phyloP scores from a whole-genome alignment of 768 basidiomycete species.

The Cyclocybe cylindracea region DNA sequence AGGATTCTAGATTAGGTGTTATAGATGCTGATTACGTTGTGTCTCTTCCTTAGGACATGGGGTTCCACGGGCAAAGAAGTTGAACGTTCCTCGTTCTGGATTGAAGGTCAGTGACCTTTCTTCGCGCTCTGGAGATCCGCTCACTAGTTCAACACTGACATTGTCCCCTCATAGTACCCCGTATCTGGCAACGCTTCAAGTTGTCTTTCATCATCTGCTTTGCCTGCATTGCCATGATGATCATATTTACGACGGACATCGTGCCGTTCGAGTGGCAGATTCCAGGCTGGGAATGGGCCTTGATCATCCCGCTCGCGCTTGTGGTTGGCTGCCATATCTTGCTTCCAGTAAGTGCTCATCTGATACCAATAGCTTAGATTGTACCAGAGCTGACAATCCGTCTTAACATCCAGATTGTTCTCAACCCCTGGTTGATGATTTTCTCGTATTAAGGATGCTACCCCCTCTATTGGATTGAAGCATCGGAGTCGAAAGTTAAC shows the following conservation, averaged over 20 bases:
- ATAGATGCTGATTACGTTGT: slow-evolving; percentile 2
- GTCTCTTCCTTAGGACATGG: slow-evolving; percentile 43
- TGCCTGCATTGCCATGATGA: slow-evolving; percentile 56
- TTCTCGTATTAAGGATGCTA: slow-evolving; percentile 52
- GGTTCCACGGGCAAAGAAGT: slow-evolving; percentile 76
- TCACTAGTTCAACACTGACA: background rate
- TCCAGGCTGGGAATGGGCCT: slow-evolving; percentile 62
- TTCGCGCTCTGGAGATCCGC: background rate
- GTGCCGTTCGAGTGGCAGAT: slow-evolving; percentile 73
- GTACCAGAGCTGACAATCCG: slow-evolving; percentile 4
- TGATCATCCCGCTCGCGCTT: slow-evolving; percentile 72
- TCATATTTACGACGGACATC: slow-evolving; percentile 53
- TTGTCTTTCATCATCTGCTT: slow-evolving; percentile 67
- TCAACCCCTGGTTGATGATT: slow-evolving; percentile 88
- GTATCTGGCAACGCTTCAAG: slow-evolving; percentile 82
- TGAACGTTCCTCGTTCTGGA: slow-evolving; percentile 85
- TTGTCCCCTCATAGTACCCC: slow-evolving; percentile 50
- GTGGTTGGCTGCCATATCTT: slow-evolving; percentile 70
- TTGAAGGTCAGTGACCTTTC: slow-evolving; percentile 47
- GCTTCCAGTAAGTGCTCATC: slow-evolving; percentile 57
- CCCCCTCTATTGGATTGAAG: background rate
- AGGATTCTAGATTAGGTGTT: background rate
- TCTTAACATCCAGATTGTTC: slow-evolving; percentile 50
- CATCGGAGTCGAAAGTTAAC: background rate
- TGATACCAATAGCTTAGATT: slow-evolving; percentile 2